Conservation (phyloP, 305 asterid species). For the Nicotiana rustica region DNA sequence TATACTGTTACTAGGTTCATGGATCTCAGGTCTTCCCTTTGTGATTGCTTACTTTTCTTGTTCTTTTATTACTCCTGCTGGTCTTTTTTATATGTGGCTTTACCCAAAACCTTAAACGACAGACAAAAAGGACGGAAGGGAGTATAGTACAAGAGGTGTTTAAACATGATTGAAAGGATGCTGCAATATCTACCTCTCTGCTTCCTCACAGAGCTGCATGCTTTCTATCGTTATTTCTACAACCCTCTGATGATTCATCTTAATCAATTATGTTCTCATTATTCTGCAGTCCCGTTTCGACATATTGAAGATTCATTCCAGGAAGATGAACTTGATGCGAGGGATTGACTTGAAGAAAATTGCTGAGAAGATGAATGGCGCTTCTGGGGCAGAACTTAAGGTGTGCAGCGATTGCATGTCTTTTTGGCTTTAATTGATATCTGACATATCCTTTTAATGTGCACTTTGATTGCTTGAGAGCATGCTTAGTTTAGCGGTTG, state of each 20-base stretch:
- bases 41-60: neutral
- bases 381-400: constrained; percentile 96
- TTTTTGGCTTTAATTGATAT: constrained; percentile 10
- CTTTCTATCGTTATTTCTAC: neutral
- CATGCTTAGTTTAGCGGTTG: neutral
- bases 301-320: constrained; percentile 83
- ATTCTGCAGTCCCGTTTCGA: constrained; percentile 68
- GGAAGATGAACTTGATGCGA: constrained; percentile 88
- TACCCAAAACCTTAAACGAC: neutral
- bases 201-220: neutral
- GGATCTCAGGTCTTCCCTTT: neutral
- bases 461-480: neutral
- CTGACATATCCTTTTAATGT: neutral
- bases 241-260: neutral
- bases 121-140: neutral
- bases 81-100: neutral
- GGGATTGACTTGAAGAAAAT: constrained; percentile 93
- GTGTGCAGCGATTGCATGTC: constrained; percentile 43
- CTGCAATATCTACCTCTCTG: neutral
- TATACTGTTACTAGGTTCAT: neutral
- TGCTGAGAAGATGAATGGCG: constrained; percentile 94
- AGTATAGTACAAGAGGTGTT: neutral
- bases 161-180: neutral
- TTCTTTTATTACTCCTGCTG: neutral
- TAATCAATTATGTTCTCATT: neutral